Percentiles rank a stretch among this genome's conserved stretches.
Conservation (phyloP, 1,284 basidiomycete species). For the Fereydounia khargensis region DNA sequence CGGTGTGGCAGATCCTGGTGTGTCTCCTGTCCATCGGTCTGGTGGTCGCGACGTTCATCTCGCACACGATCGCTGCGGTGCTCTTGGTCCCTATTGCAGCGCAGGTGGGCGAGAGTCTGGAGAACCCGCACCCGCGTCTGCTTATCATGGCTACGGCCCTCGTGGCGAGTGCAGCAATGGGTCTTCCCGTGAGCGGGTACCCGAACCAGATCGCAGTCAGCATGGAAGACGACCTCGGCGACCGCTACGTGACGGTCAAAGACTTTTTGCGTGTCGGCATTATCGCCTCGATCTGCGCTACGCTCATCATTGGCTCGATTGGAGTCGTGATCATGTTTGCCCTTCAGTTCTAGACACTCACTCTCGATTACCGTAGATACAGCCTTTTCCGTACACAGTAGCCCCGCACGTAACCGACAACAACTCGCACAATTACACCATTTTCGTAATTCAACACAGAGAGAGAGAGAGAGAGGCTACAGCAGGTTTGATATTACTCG, state of each 20-base stretch:
- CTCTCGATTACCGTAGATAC: neutral
- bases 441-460: no score
- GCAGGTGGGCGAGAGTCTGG: slow-evolving; percentile 76
- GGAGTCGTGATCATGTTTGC: slow-evolving; percentile 52
- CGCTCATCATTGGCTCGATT: slow-evolving; percentile 60
- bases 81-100: slow-evolving; percentile 93
- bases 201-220: slow-evolving; percentile 72
- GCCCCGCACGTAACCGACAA: no score
- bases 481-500: slow-evolving; percentile 9
- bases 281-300: slow-evolving; percentile 82
- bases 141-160: slow-evolving; percentile 68
- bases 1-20: slow-evolving; percentile 77
- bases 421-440: no score
- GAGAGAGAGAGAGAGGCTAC: neutral
- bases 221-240: slow-evolving; percentile 91
- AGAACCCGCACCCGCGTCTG: slow-evolving; percentile 48
- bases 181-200: slow-evolving; percentile 95
- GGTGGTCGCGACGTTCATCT: slow-evolving; percentile 64
- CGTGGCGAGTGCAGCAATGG: slow-evolving; percentile 95
- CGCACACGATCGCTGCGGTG: slow-evolving; percentile 76
- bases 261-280: slow-evolving; percentile 94
- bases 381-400: no score
- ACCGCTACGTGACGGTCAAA: slow-evolving; percentile 61
- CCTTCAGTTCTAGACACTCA: slow-evolving; percentile 14
- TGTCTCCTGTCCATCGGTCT: slow-evolving; percentile 81